Evolutionary conservation across 345 rosid genomes (phyloP).

Genomic region (Moricandia moricandioides): DNA sequence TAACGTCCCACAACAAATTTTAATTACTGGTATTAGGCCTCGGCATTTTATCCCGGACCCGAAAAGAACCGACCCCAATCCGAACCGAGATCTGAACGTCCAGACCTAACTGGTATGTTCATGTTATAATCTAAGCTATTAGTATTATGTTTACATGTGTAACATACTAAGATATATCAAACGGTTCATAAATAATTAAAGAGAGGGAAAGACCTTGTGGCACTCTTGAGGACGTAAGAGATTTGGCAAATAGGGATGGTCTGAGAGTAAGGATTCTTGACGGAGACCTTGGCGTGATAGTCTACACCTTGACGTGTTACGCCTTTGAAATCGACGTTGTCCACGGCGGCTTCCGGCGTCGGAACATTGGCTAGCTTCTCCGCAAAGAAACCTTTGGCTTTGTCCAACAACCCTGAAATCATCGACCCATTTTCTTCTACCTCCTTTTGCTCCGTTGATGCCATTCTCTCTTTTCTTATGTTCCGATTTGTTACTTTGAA

Average conservation of each 20-base stretch:
- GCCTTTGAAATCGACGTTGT: slow-evolving; percentile 56
- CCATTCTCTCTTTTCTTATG: slow-evolving; percentile 14
- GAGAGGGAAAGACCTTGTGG: too few species aligned
- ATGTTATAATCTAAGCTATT: neutral
- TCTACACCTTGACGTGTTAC: slow-evolving; percentile 58
- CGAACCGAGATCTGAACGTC: too few species aligned
- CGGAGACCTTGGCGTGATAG: slow-evolving; percentile 66
- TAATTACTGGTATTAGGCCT: too few species aligned
- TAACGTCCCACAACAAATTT: neutral
- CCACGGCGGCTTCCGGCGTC: slow-evolving; percentile 73
- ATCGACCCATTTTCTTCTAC: slow-evolving; percentile 28
- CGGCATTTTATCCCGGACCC: too few species aligned
- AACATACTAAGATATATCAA: neutral
- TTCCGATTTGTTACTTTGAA: slow-evolving; percentile 1
- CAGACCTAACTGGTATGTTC: neutral
- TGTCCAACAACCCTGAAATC: slow-evolving; percentile 46
- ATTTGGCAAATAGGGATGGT: slow-evolving; percentile 83
- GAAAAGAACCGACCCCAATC: too few species aligned
- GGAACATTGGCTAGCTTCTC: slow-evolving; percentile 61
- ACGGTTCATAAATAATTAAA: too few species aligned
- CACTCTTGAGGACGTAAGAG: slow-evolving; percentile 71
- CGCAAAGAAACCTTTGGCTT: slow-evolving; percentile 71
- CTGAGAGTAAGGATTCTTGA: slow-evolving; percentile 65
- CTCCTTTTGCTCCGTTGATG: slow-evolving; percentile 26
- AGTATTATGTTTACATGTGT: neutral